Evolutionary conservation across 2,329 filamentous ascomycete species (phyloP), one percentile per base, ranked within the genome.

Genomic region (Fusarium sp.): DNA sequence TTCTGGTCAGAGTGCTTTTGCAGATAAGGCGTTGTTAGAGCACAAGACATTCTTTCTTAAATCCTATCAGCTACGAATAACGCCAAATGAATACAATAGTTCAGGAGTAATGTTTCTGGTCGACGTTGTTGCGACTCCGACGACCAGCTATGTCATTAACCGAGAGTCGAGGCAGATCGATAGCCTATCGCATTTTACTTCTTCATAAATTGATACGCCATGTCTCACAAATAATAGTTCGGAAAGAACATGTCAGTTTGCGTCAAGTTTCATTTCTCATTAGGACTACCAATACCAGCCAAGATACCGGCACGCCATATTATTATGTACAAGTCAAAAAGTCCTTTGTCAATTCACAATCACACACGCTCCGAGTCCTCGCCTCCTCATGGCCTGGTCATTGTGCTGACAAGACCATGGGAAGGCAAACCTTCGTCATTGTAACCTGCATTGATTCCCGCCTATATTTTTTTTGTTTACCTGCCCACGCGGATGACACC

Each of bases 401-500:
- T 62, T 43, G 49, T 64, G 60, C 48, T 57, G 48, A 37, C 41
- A 48, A 57, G 59, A 60, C 52, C 58, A 62, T 61, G 58, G 66
- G 63, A 58, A 70, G 49, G 58, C 57, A 37, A 65, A 48, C 43
- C 58, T 67, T 49, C 53, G 48, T 58, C 57, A 21, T 58, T 60
- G 64, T 49, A 61, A 46, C 51, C 60, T 65, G 52, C 37, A 58
- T 31, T 16, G 19, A 52, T 58, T 25, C 23, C 58, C n/a, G 19
- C 44, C 28, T 41, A 58, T 46, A 44, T 48, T 31, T 39, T n/a
- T 39, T 58, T 57, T 42, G 34, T 51, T 77, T 75, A 82, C 65
- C 81, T 79, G 30, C 92, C 92, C 72, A 95, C 85, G 44, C 93
- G 89, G 75, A 98, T 98, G 16, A 98, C 94, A 77, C 96, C 94